These are phyloP conservation scores for Acrocalymma vagum DNA, from an alignment of 2,329 filamentous ascomycete genomes.

Conservation along the genomic window DNA sequence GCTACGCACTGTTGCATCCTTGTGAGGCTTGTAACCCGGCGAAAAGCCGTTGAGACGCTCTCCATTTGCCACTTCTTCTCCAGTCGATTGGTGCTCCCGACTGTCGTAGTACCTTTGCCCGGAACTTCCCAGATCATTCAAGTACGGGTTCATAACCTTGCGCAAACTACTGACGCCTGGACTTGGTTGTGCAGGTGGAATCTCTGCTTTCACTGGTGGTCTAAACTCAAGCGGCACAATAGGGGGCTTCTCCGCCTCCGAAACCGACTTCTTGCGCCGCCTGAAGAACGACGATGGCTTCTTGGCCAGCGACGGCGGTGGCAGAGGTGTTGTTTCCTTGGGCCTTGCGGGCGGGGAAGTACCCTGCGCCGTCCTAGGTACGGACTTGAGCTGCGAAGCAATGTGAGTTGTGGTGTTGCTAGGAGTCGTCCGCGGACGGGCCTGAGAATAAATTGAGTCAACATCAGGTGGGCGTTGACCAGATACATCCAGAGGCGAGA, in stretches of 20 bases:
- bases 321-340: slow-evolving; percentile 29
- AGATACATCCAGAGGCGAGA: slow-evolving; percentile 25
- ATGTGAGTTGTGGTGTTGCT: slow-evolving; percentile 54
- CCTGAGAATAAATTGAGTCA: slow-evolving; percentile 39
- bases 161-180: slow-evolving; percentile 79
- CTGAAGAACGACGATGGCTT: slow-evolving; percentile 96
- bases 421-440: slow-evolving; percentile 48
- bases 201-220: slow-evolving; percentile 33
- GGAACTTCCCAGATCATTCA: slow-evolving; percentile 52
- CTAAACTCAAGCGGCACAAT: slow-evolving; percentile 58
- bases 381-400: slow-evolving; percentile 58
- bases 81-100: slow-evolving; percentile 33
- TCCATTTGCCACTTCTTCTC: slow-evolving; percentile 35
- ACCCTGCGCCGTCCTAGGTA: slow-evolving; percentile 36
- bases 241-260: slow-evolving; percentile 71
- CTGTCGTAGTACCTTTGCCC: slow-evolving; percentile 34
- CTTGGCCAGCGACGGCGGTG: slow-evolving; percentile 70
- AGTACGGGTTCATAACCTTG: slow-evolving; percentile 86
- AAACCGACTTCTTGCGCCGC: slow-evolving; percentile 87
- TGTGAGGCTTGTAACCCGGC: slow-evolving; percentile 76
- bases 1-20: slow-evolving; percentile 74
- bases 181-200: slow-evolving; percentile 46
- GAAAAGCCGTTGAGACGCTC: slow-evolving; percentile 70
- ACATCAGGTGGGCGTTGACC: slow-evolving; percentile 34
- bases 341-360: slow-evolving; percentile 29